A percentile compares a stretch with the other conserved stretches of the same genome.
These are phyloP conservation scores for Fraxinus greggii DNA, from an alignment of 305 asterid genomes.

Conservation along the genomic window DNA sequence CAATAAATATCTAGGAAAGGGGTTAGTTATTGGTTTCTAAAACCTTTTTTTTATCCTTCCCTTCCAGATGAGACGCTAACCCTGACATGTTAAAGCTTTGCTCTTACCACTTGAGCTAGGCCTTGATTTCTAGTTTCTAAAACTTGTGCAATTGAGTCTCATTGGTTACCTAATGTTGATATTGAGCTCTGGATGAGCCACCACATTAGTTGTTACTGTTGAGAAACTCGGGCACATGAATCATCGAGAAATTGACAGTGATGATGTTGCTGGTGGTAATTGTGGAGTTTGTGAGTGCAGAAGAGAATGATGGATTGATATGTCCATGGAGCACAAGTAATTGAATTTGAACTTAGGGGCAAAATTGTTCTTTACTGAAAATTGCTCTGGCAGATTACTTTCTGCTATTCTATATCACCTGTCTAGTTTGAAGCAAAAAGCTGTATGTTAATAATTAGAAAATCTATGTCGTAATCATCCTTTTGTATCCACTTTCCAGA, in stretches of 20 bases:
- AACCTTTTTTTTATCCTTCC: not conserved
- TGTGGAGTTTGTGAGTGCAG: not conserved
- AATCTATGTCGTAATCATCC: not conserved
- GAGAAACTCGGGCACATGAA: not conserved
- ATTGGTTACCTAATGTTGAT: not conserved
- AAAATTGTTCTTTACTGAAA: not conserved
- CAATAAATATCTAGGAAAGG: not conserved
- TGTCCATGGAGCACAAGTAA: not conserved
- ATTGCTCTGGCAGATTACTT: not conserved
- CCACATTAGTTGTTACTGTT: not conserved
- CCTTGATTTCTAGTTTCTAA: not conserved
- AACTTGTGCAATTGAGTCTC: not conserved
- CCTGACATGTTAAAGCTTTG: not conserved
- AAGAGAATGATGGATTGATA: not conserved
- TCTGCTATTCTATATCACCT: not conserved
- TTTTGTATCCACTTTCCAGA: not conserved
- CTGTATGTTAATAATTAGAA: not conserved
- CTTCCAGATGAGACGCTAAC: not conserved
- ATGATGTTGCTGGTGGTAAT: not conserved
- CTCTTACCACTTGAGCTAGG: not conserved
- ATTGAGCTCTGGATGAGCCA: not conserved
- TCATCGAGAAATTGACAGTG: not conserved
- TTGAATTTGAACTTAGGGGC: not conserved
- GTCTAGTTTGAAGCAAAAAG: not conserved
- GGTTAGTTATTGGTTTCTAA: not conserved